Evolutionary conservation across 768 basidiomycete genomes (phyloP).

Genomic region (Tricholoma bakamatsutake): DNA sequence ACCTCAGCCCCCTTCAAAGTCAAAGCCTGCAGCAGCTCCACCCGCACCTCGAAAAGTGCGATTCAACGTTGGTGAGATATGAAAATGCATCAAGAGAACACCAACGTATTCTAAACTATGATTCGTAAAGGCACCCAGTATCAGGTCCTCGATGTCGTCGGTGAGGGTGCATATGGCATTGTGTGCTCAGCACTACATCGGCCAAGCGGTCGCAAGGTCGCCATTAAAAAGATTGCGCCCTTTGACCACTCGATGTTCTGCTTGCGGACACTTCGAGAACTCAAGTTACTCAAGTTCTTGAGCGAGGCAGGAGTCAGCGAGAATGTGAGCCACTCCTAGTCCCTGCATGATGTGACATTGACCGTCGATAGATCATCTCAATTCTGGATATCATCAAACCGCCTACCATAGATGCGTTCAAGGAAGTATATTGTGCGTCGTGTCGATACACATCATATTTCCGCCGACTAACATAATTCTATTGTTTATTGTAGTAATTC

Average conservation of each 20-base stretch:
- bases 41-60: slow-evolving; percentile 77
- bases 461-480: neutral
- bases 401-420: slow-evolving; percentile 72
- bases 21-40: slow-evolving; percentile 35
- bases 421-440: slow-evolving; percentile 74
- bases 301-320: slow-evolving; percentile 87
- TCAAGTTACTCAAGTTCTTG: slow-evolving; percentile 78
- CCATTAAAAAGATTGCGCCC: slow-evolving; percentile 94
- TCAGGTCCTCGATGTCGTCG: slow-evolving; percentile 81
- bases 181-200: slow-evolving; percentile 90
- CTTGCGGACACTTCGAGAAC: slow-evolving; percentile 81
- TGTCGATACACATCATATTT: neutral
- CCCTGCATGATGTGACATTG: slow-evolving; percentile 1
- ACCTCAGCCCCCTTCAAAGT: slow-evolving; percentile 24
- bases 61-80: slow-evolving; percentile 74
- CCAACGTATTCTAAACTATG: neutral
- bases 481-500: slow-evolving; percentile 51
- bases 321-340: slow-evolving; percentile 47
- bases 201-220: slow-evolving; percentile 86
- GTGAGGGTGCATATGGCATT: slow-evolving; percentile 91
- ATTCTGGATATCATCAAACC: slow-evolving; percentile 89
- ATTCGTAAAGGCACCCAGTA: slow-evolving; percentile 59
- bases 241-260: slow-evolving; percentile 97
- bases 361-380: slow-evolving; percentile 63
- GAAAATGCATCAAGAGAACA: neutral